Percentiles rank a stretch among this genome's conserved stretches.
Conservation (phyloP, 345 rosid genomes). For the Eucalyptus erythrocorys region DNA sequence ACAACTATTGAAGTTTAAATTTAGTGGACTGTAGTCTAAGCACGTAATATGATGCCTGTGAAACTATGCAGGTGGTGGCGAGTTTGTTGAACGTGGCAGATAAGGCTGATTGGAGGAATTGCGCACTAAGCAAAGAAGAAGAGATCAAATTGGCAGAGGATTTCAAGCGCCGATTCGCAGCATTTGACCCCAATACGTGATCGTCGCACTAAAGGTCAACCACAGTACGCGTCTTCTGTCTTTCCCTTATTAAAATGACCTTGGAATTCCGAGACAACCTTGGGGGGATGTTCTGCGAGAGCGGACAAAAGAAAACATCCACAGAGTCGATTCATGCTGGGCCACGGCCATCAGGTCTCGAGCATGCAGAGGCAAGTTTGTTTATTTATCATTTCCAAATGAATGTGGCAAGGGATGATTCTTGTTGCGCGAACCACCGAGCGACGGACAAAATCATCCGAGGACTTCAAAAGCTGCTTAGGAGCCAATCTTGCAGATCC, state of each 20-base stretch:
- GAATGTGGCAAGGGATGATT: neutral
- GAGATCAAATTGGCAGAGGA: conserved; percentile 48
- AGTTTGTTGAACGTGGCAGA: conserved; percentile 76
- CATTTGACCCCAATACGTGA: conserved; percentile 47
- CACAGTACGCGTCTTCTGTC: neutral
- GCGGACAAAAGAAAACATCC: neutral
- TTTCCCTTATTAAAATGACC: neutral
- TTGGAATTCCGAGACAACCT: neutral
- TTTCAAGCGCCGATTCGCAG: conserved; percentile 58
- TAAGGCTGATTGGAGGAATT: conserved; percentile 82
- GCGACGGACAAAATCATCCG: neutral
- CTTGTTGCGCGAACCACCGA: neutral
- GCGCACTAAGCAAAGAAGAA: conserved; percentile 58
- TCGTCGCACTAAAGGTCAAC: neutral
- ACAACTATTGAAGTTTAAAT: neutral
- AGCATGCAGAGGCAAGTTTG: neutral
- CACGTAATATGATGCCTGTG: neutral
- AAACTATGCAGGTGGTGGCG: conserved; percentile 60
- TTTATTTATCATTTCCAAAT: neutral
- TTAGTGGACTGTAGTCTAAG: neutral
- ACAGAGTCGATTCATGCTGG: neutral
- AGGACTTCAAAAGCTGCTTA: neutral
- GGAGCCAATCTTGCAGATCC: neutral
- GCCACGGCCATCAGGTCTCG: neutral
- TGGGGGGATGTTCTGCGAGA: neutral